These are phyloP conservation scores for Salix dunnii DNA, from an alignment of 345 rosid species.

Conservation along the genomic window DNA sequence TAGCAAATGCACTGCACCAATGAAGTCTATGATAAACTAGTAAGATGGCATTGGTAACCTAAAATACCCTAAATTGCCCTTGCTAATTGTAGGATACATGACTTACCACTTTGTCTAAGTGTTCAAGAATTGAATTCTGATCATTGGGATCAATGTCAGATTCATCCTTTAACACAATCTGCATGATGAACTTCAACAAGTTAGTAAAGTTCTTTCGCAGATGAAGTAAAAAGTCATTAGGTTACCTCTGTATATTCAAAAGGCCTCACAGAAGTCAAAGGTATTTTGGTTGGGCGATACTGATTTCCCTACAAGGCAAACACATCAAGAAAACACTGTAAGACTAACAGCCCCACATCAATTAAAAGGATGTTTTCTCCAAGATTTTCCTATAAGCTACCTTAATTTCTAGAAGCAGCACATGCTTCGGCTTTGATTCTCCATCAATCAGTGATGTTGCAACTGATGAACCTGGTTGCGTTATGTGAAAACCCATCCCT, in stretches of 20 bases:
- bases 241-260: slow-evolving; percentile 87
- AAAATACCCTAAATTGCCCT: slow-evolving; percentile 16
- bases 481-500: slow-evolving; percentile 98
- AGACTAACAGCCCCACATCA: neutral
- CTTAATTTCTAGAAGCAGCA: slow-evolving; percentile 96
- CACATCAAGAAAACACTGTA: slow-evolving; percentile 13
- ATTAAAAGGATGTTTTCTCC: neutral
- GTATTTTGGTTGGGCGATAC: slow-evolving; percentile 95
- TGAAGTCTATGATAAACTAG: neutral
- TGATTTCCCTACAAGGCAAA: slow-evolving; percentile 67
- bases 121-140: slow-evolving; percentile 86
- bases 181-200: slow-evolving; percentile 33
- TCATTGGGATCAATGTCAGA: slow-evolving; percentile 85
- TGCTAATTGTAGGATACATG: slow-evolving; percentile 18
- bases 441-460: slow-evolving; percentile 98
- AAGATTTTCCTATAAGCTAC: slow-evolving; percentile 32
- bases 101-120: slow-evolving; percentile 87
- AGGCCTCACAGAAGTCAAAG: slow-evolving; percentile 91
- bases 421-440: slow-evolving; percentile 97
- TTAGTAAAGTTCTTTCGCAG: slow-evolving; percentile 15
- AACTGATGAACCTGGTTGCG: slow-evolving; percentile 99
- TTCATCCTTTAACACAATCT: slow-evolving; percentile 85
- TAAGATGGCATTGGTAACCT: slow-evolving; percentile 1
- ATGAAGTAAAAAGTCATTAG: neutral
- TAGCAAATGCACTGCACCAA: slow-evolving; percentile 2